Percentiles rank a stretch among this genome's conserved stretches.
These are phyloP conservation scores for Calonectria ilicicola DNA, from an alignment of 2,329 filamentous ascomycete genomes.

Conservation along the genomic window DNA sequence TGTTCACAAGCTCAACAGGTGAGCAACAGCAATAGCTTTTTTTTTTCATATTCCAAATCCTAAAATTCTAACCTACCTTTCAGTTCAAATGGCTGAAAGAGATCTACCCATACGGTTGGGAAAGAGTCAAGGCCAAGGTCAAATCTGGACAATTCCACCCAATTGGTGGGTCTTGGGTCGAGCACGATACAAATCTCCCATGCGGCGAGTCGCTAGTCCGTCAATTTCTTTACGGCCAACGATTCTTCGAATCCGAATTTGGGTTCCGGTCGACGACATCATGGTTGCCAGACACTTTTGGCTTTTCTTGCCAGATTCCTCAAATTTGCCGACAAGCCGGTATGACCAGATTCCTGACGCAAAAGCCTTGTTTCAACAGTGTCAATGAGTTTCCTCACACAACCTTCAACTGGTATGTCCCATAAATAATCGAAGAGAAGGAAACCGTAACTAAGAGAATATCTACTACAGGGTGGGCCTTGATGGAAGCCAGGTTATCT, in stretches of 20 bases:
- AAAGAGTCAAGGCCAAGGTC: conserved; percentile 91
- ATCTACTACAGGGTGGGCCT: conserved; percentile 80
- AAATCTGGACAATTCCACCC: conserved; percentile 92
- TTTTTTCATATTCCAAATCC: conserved; percentile 80
- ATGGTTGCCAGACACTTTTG: conserved; percentile 98
- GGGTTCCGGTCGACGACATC: conserved; percentile 91
- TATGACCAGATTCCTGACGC: conserved; percentile 96
- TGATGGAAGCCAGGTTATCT: conserved; percentile 95
- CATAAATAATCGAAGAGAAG: not conserved
- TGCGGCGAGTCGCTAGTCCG: conserved; percentile 94
- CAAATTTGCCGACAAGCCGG: conserved; percentile 92
- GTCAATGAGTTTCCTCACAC: conserved; percentile 99
- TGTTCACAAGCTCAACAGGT: conserved; percentile 97
- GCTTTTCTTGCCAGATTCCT: conserved; percentile 94
- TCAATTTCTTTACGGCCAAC: conserved; percentile 95
- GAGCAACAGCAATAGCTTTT: conserved; percentile 66
- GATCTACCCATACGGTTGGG: conserved; percentile 88
- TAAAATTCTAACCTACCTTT: conserved; percentile 49
- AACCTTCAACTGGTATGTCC: conserved; percentile 81
- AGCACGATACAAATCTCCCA: conserved; percentile 98
- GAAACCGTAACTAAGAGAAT: not conserved
- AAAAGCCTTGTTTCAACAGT: conserved; percentile 99
- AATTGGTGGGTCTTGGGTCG: conserved; percentile 97
- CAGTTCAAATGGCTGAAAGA: conserved; percentile 93
- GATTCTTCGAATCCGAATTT: conserved; percentile 94